Conservation (phyloP, 2,329 filamentous ascomycete genomes). For the Botryosphaeria dothidea region DNA sequence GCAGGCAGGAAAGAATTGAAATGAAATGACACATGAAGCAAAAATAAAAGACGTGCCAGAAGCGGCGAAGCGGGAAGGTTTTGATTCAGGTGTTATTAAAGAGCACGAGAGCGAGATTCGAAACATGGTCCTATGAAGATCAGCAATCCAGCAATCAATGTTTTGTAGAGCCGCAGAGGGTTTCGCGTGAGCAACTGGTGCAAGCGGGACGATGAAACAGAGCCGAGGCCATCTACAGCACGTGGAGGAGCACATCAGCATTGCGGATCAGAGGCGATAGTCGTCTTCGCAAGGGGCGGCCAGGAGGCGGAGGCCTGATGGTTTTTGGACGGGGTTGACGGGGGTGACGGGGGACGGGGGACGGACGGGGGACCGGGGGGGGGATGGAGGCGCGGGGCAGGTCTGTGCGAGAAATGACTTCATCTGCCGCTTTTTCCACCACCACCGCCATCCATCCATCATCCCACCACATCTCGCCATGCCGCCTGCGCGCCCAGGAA, state of each 20-base stretch:
- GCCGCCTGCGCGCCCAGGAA: neutral
- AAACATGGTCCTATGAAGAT: slow-evolving; percentile 14
- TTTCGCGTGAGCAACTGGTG: neutral
- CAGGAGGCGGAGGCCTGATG: neutral
- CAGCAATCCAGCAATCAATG: slow-evolving; percentile 8
- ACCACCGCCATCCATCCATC: neutral
- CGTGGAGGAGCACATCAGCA: neutral
- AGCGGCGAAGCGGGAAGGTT: neutral
- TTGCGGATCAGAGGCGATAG: neutral
- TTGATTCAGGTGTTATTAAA: slow-evolving; percentile 1
- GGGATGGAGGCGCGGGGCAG: neutral
- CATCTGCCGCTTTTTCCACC: neutral
- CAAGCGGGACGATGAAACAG: neutral
- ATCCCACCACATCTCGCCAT: neutral
- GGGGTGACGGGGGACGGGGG: no score
- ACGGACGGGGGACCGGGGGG: no score
- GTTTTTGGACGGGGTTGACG: no score
- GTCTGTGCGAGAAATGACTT: slow-evolving; percentile 12
- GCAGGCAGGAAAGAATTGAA: no score
- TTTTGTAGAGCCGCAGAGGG: neutral
- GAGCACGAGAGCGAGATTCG: slow-evolving; percentile 14
- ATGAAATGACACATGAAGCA: neutral
- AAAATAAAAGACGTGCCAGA: neutral
- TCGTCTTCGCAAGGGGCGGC: neutral
- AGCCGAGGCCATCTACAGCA: neutral